These are phyloP conservation scores for Cercospora sesami DNA, from an alignment of 2,329 filamentous ascomycete genomes.

Conservation along the genomic window DNA sequence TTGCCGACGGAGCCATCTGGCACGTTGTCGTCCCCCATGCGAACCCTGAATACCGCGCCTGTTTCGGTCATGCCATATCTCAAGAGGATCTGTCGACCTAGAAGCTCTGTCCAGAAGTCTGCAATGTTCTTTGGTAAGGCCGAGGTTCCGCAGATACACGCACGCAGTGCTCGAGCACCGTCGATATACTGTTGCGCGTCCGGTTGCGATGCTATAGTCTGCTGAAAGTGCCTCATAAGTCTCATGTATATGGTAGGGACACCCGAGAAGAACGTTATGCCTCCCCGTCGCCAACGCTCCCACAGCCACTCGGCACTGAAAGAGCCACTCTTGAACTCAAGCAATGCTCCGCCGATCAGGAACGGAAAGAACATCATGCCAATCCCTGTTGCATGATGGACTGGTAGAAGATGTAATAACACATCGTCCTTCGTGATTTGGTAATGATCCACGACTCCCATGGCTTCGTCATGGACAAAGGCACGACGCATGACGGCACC, in stretches of 20 bases:
- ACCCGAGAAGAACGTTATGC: constrained; percentile 51
- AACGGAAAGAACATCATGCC: constrained; percentile 53
- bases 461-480: constrained; percentile 42
- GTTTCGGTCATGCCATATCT: constrained; percentile 55
- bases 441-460: constrained; percentile 47
- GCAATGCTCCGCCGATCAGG: constrained; percentile 48
- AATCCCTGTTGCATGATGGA: constrained; percentile 55
- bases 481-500: constrained; percentile 48
- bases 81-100: constrained; percentile 48
- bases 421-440: constrained; percentile 42
- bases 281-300: constrained; percentile 47
- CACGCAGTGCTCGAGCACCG: constrained; percentile 45
- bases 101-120: constrained; percentile 52
- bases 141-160: constrained; percentile 50
- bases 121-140: constrained; percentile 53
- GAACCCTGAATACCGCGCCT: constrained; percentile 51
- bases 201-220: constrained; percentile 35
- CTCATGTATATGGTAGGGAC: constrained; percentile 55
- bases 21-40: constrained; percentile 44
- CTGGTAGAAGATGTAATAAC: constrained; percentile 52
- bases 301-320: constrained; percentile 48
- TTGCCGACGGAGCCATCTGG: constrained; percentile 50
- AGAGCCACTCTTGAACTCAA: constrained; percentile 51
- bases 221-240: constrained; percentile 49
- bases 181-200: constrained; percentile 44